These are phyloP conservation scores for Choiromyces venosus DNA, from an alignment of 495 filamentous ascomycete genomes.

Conservation along the genomic window DNA sequence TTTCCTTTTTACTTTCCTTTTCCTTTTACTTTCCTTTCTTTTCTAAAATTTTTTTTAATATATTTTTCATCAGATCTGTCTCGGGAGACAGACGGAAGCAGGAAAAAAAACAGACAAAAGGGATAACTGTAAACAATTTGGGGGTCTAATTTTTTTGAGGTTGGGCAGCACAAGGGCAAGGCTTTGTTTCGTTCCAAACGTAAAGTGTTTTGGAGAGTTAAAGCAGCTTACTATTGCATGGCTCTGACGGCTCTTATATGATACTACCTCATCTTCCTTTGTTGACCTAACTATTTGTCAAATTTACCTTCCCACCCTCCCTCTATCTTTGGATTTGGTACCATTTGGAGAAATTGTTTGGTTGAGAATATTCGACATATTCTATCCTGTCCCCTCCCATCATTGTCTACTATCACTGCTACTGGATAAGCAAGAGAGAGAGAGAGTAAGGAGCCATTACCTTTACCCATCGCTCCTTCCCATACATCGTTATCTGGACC, in stretches of 20 bases:
- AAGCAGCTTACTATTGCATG: not conserved
- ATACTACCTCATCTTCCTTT: not conserved
- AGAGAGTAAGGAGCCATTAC: not conserved
- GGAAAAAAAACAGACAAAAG: not conserved
- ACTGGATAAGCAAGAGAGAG: not conserved
- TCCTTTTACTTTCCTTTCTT: slow-evolving; percentile 13
- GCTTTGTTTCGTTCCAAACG: not conserved
- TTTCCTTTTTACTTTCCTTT: slow-evolving; percentile 25
- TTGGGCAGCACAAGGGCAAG: not conserved
- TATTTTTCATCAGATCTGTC: slow-evolving; percentile 2
- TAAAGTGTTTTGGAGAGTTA: not conserved
- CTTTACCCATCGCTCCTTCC: not conserved
- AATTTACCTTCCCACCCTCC: not conserved
- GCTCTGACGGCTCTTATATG: not conserved
- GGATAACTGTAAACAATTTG: not conserved
- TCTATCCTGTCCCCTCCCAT: not conserved
- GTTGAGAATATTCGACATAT: slow-evolving; percentile 2
- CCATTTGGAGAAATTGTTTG: not conserved
- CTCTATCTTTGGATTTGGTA: not conserved
- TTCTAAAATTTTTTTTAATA: slow-evolving; percentile 11
- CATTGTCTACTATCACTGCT: not conserved
- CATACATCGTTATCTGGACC: not conserved
- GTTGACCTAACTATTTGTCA: not conserved
- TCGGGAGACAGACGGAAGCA: not conserved
- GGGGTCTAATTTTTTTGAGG: not conserved